Evolutionary conservation across 106 monocot species (phyloP), one percentile per base, ranked within the genome.

Genomic region (Dactylorhiza incarnata): DNA sequence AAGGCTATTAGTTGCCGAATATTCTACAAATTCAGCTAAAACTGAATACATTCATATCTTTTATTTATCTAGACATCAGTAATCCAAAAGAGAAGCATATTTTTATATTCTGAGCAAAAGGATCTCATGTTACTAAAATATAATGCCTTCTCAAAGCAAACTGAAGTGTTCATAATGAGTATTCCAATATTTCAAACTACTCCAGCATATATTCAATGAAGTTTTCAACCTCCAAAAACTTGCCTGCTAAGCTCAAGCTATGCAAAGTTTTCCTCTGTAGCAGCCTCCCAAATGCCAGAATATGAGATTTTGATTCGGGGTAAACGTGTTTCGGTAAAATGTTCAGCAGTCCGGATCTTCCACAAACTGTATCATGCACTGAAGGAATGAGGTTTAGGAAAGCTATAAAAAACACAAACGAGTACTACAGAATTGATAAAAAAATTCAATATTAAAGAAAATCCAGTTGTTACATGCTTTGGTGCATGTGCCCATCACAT

Each of bases 191-290:
- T 10, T 51, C 51, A 51, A 51, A 51, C 7, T 14, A 65, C 11
- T 65, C 25, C 20, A 11, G 62, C 62, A 62, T 62, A 25, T 17
- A 62, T 25, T 72, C 19, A 48, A 48, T 20, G 48, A 72, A 29
- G 8, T 71, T 13, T 49, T 8, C 48, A 72, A 43, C 19, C 48
- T 48, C 47, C 23, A 16, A 22, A 22, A 26, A 25, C 74, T 20
- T 83, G 69, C 83, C 83, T 75, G 83, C 70, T 37, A 62, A 47
- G 62, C 75, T 79, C 44, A 75, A 61, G 50, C 56, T 71, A 22
- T 75, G 79, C 75, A 50, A 3, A 68, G 78, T 2, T 55, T 29
- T 83, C 15, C 74, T 71, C 29, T 65, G 47, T 63, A 77, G 51
- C 19, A 72, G 11, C 46, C 59, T 61, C 37, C 49, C 71, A 48